A percentile compares a stretch with the other conserved stretches of the same genome.
Evolutionary conservation across 2,329 filamentous ascomycete genomes (phyloP).

Genomic region (Furcasterigmium furcatum): DNA sequence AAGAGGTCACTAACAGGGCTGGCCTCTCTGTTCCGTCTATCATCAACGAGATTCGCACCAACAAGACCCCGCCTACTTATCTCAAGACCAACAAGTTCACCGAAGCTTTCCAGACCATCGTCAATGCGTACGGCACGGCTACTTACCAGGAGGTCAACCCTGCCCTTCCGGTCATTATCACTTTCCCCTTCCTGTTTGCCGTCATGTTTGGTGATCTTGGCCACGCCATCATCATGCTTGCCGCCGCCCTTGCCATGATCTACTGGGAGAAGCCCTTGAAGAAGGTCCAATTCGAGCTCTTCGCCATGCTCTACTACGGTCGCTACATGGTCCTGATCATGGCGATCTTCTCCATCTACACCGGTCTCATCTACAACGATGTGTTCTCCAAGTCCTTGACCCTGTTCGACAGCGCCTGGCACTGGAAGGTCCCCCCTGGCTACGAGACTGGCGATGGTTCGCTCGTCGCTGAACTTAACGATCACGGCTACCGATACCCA

Average conservation of each 20-base stretch:
- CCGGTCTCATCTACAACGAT: conserved; percentile 96
- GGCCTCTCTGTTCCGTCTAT: conserved; percentile 97
- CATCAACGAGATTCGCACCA: conserved; percentile 95
- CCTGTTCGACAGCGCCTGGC: conserved; percentile 86
- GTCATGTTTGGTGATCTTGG: conserved; percentile 99
- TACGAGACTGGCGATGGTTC: conserved; percentile 60
- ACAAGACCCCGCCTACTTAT: conserved; percentile 96
- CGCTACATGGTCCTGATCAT: conserved; percentile 98
- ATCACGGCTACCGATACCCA: conserved; percentile 78
- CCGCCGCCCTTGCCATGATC: conserved; percentile 86
- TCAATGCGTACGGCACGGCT: conserved; percentile 95
- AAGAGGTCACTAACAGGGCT: conserved; percentile 94
- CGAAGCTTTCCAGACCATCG: conserved; percentile 96
- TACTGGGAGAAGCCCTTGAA: conserved; percentile 92
- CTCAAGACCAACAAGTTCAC: conserved; percentile 99
- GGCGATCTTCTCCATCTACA: conserved; percentile 96
- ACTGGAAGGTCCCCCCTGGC: conserved; percentile 65
- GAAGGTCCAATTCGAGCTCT: conserved; percentile 90
- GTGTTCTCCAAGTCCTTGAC: conserved; percentile 92
- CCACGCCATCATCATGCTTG: conserved; percentile 85
- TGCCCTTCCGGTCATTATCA: conserved; percentile 90
- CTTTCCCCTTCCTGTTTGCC: conserved; percentile 98
- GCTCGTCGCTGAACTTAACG: conserved; percentile 64
- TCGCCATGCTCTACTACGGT: conserved; percentile 98
- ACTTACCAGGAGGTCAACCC: conserved; percentile 98